These are phyloP conservation scores for Taiozyma onychis DNA, from an alignment of 1,139 yeast genomes.

Conservation along the genomic window DNA sequence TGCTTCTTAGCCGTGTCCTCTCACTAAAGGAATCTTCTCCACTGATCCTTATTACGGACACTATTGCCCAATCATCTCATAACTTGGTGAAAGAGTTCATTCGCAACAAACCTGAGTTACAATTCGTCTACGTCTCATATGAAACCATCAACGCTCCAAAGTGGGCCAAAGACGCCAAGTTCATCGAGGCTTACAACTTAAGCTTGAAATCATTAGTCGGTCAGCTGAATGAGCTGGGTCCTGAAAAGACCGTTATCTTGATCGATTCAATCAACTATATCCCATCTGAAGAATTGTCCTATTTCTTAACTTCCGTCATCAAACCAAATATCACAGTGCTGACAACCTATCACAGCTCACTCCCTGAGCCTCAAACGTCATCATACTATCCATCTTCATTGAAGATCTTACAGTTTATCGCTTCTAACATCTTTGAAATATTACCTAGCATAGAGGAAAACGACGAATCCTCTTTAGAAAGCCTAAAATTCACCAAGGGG, in stretches of 20 bases:
- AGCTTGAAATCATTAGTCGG: constrained; percentile 24
- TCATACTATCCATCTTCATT: constrained; percentile 46
- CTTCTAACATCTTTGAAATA: constrained; percentile 64
- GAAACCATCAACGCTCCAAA: constrained; percentile 53
- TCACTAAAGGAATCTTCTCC: constrained; percentile 70
- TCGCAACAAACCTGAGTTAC: constrained; percentile 30
- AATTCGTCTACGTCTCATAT: constrained; percentile 50
- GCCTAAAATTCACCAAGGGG: constrained; percentile 44
- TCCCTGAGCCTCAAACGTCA: constrained; percentile 30
- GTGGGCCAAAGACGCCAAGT: constrained; percentile 36
- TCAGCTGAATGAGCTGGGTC: constrained; percentile 18
- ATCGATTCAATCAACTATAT: constrained; percentile 70
- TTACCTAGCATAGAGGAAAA: constrained; percentile 39
- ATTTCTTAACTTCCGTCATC: constrained; percentile 50
- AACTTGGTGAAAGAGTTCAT: constrained; percentile 53
- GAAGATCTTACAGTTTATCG: constrained; percentile 54
- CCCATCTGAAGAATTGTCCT: constrained; percentile 39
- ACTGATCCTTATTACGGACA: constrained; percentile 61
- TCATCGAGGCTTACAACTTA: constrained; percentile 40
- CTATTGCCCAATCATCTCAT: constrained; percentile 61
- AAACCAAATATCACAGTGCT: constrained; percentile 49
- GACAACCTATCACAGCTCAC: constrained; percentile 56
- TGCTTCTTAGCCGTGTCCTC: constrained; percentile 56
- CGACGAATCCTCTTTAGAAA: constrained; percentile 38
- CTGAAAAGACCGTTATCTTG: constrained; percentile 28